These are phyloP conservation scores for Sorghum bicolor DNA, from an alignment of 176 grass and related monocot species.

Conservation along the genomic window Sorghum_bicolor_NCBIv3 NC_012879.2:4924501-4925000, in stretches of 20 bases:
- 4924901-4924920: constrained; percentile 15
- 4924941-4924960: constrained; percentile 64
- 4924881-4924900: not conserved
- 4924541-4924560: not conserved
- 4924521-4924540: not conserved
- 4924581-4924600: not conserved
- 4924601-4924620: not conserved
- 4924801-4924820: not conserved
- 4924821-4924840: not conserved
- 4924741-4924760: not conserved
- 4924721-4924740: not conserved
- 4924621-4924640: not conserved
- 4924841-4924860: not conserved
- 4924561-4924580: not conserved
- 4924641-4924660: not conserved
- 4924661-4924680: not conserved
- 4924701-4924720: not conserved
- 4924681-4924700: not conserved
- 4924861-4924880: not conserved
- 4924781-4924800: not conserved
- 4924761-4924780: not conserved
- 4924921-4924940: constrained; percentile 48
- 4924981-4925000: constrained; percentile 62
- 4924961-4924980: constrained; percentile 98
- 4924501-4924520: not conserved